Base-by-base conservation (phyloP, 192 early-diverging fungal genomes). In the Backusella psychrophila region DNA sequence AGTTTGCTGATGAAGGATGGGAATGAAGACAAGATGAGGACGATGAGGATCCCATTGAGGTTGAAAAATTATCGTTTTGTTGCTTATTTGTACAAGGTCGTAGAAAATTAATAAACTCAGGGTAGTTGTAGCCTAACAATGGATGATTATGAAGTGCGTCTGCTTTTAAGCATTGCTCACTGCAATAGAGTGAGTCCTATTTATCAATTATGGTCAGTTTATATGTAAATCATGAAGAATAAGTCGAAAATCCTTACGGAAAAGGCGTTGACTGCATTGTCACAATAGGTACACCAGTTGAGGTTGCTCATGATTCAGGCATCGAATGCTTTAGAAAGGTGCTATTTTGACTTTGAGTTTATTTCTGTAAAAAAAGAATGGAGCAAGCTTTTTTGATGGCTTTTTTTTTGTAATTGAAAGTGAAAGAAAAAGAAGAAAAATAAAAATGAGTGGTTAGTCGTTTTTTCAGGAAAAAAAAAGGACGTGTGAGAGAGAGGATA, bases 221-320 rank as follows among this genome's bases (percentile, higher is more conserved):
- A 2, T 46, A 35, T 26, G 17, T 21, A 56, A 19, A 63, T 36
- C 11, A 41, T 29, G 3, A 12, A 76, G 6, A 26, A 15, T 19
- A 11, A 19, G 11, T 8, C 7, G 17, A 26, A 33, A 65, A 63
- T 19, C 33, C 80, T 71, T 80, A 80, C 79, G 31, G 80, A 81
- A 38, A 73, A 77, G 38, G 69, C 72, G 42, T 42, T 74, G 29
- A 81, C 73, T 23, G 80, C 71, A 73, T 81, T 76, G 46, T 81
- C 80, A 36, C 80, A 81, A 66, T 69, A 77, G 3, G 80, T 77
- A 71, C 80, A 81, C 80, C 80, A 81, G 56, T 77, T 77, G 35
- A 77, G 66, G 42, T 81, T 72, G 66, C 75, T 74, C 80, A 81
- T 81, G 15, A 63, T 36, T 69, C 4, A 66, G 26, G 23, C 74